Evolutionary conservation across 2,329 filamentous ascomycete genomes (phyloP).

Genomic region (Cadophora luteo-olivacea): DNA sequence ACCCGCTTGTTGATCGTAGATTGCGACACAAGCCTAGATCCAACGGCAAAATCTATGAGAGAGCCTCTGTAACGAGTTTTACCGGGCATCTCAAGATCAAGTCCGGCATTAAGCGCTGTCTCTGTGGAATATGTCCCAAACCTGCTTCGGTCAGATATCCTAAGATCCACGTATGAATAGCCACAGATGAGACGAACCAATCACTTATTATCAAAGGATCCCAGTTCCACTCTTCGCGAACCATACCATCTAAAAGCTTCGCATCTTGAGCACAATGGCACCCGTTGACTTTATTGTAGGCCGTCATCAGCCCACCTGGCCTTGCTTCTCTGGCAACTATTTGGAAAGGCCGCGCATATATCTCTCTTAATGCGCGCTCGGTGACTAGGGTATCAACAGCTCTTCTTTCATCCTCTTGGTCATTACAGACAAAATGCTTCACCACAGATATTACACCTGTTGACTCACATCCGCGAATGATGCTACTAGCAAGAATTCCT

Average conservation of each 20-base stretch:
- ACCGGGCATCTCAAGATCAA: constrained; percentile 67
- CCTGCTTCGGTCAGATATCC: constrained; percentile 32
- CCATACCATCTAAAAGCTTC: constrained; percentile 47
- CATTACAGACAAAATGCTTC: constrained; percentile 56
- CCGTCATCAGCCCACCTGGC: constrained; percentile 54
- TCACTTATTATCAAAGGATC: constrained; percentile 55
- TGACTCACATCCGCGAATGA: constrained; percentile 53
- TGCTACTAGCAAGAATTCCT: constrained; percentile 51
- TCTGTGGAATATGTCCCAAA: constrained; percentile 60
- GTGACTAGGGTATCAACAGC: constrained; percentile 46
- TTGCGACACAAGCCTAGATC: no score
- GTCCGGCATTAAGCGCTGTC: constrained; percentile 56
- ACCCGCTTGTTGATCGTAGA: no score
- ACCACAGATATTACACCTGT: constrained; percentile 51
- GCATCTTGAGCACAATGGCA: constrained; percentile 47
- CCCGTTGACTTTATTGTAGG: constrained; percentile 55
- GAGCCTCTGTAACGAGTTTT: constrained; percentile 46
- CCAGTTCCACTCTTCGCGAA: constrained; percentile 53
- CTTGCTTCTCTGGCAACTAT: constrained; percentile 51
- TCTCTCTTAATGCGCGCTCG: constrained; percentile 50
- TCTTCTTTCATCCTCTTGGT: constrained; percentile 49
- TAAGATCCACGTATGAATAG: no score
- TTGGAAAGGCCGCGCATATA: constrained; percentile 54
- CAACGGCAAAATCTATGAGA: constrained; percentile 31
- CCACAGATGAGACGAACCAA: constrained; percentile 46